Evolutionary conservation across 495 filamentous ascomycete genomes (phyloP), one percentile per base, ranked within the genome.

Genomic region (Hypoxylon perforatum): DNA sequence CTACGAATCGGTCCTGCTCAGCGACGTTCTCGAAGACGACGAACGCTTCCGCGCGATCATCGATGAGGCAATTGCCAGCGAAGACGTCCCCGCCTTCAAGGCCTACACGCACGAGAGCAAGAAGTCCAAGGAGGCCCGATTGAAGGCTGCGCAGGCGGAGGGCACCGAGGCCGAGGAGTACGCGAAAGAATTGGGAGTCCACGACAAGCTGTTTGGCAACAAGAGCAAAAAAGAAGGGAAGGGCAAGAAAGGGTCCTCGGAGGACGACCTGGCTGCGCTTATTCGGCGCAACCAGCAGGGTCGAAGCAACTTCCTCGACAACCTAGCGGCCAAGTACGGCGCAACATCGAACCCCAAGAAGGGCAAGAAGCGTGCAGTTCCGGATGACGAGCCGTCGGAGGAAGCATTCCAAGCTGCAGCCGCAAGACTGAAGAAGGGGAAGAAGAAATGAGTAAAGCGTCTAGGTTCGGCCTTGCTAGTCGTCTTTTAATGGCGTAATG

Each of bases 1-100:
- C 14, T 97, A 95, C 78, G 85, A 92, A 68, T 79, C 78, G 0
- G 89, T 99, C 9, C 94, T 98, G 91, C 82, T 95, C 19, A 93
- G 90, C 62, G 85, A 94, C 73, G 87, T 91, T 7, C 71, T 93
- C 0, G 90, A 94, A 57, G 95, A 98, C 60, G 95, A 98, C 56
- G 88, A 90, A 49, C 84, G 95, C 21, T 97, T 96, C 75, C 85
- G 90, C 7, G 77, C 61, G 4, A 91, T 94, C 25, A 92, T 99
- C 54, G 88, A 96, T 69, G 78, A 86, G 45, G 96, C 91, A n/a
- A 94, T 99, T 71, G 80, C 80, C 41, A 81, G 76, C 4, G 86
- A 84, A 0, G 83, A 90, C 36, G 89, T 93, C 3, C 73, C 90
- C 63, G 76, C 75, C 1, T 93, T 87, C 74, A 78, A 83, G 19